These are phyloP conservation scores for Geosmithia flava DNA, from an alignment of 2,329 filamentous ascomycete genomes.

Conservation along the genomic window DNA sequence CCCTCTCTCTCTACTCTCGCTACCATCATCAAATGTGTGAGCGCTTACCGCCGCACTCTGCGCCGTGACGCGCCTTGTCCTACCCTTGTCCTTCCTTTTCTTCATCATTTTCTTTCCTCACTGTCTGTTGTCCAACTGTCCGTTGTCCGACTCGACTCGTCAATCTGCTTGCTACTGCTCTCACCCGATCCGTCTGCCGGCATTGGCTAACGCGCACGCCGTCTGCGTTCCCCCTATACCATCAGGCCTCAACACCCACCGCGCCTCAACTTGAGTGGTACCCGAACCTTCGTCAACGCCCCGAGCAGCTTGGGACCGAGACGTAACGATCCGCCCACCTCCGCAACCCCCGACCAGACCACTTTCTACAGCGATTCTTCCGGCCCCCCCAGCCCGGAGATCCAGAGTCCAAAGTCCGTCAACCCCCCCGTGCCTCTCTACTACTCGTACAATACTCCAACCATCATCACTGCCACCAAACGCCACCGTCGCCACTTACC, in stretches of 20 bases:
- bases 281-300: background rate
- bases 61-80: background rate
- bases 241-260: background rate
- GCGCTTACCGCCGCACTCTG: background rate
- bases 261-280: background rate
- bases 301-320: background rate
- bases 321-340: slow-evolving; percentile 4
- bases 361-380: slow-evolving; percentile 24
- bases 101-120: background rate
- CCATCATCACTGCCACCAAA: too few relatives aligned
- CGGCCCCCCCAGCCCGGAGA: slow-evolving; percentile 18
- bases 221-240: background rate
- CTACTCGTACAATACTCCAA: background rate
- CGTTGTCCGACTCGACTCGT: background rate
- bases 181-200: background rate
- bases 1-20: background rate
- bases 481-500: background rate
- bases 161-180: too few relatives aligned
- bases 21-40: background rate
- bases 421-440: background rate
- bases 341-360: slow-evolving; percentile 12
- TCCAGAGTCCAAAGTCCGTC: slow-evolving; percentile 19
- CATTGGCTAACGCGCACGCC: background rate
- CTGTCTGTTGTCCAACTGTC: background rate
- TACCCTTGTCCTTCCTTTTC: background rate